These are phyloP conservation scores for Pyrus bretschneideri DNA, from an alignment of 306 rosid species.

Conservation along the genomic window DNA sequence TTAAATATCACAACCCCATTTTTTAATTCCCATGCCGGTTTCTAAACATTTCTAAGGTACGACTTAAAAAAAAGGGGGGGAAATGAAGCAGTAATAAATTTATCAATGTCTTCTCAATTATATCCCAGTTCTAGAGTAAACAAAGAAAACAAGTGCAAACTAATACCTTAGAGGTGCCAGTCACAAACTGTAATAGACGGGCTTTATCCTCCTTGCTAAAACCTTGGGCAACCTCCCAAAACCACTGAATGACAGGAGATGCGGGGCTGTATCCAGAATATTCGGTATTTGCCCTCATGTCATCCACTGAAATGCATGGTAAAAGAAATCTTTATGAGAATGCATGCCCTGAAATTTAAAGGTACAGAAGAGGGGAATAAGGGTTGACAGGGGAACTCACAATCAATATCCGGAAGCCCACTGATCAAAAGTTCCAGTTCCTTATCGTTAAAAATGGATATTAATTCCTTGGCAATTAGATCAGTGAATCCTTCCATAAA, in stretches of 20 bases:
- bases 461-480: slow-evolving; percentile 57
- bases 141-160: background rate
- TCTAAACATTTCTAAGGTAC: background rate
- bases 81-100: background rate
- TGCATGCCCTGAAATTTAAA: slow-evolving; percentile 1
- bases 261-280: slow-evolving; percentile 88
- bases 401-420: slow-evolving; percentile 96
- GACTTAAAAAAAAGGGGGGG: background rate
- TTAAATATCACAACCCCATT: background rate
- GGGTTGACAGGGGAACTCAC: slow-evolving; percentile 35
- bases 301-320: slow-evolving; percentile 70
- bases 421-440: slow-evolving; percentile 89
- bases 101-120: background rate
- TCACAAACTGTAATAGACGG: slow-evolving; percentile 93
- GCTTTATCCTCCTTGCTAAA: slow-evolving; percentile 98
- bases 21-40: background rate
- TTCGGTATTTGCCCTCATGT: slow-evolving; percentile 91
- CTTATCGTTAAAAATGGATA: slow-evolving; percentile 86
- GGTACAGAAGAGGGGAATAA: background rate
- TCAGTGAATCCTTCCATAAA: slow-evolving; percentile 84
- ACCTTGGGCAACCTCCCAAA: slow-evolving; percentile 91
- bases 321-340: slow-evolving; percentile 14
- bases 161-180: slow-evolving; percentile 95
- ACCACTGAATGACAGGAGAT: slow-evolving; percentile 87
- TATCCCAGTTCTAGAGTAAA: background rate